Base-by-base conservation (phyloP, 2,329 filamentous ascomycete genomes). In the Diaporthe sp. region DNA sequence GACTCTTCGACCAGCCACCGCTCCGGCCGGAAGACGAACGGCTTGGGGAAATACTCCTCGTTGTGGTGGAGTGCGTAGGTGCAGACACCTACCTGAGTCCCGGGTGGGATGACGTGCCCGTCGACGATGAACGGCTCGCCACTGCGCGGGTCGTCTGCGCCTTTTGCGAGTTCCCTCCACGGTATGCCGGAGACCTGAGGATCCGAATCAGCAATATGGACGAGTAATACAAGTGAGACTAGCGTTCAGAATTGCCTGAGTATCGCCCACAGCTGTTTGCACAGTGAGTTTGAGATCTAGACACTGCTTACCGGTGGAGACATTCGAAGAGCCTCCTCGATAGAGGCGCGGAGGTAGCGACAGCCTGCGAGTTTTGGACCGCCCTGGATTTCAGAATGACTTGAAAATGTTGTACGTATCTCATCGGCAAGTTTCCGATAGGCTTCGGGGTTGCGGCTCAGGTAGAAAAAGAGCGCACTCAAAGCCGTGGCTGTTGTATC, bases 31-130 rank as follows among this genome's bases (percentile, higher is more conserved):
- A 82, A 87, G 1, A 76, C 73, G 66, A 82, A 81, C 1, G 85
- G 82, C 45, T 84, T 78, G 1, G 83, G 84, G 77, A 84, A 87
- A 79, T 86, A 86, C 12, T 81, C 72, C 6, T 82, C 78, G 70
- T 86, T 83, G 33, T 85, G 84, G 74, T 86, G 85, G 54, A 86
- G 83, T 2, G 84, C 82, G 79, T 85, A 86, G 8, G 83, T 81
- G 3, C 83, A 83, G 6, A 85, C 85, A 1, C 85, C 85, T 50
- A 83, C 83, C 33, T 68, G 42, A 1, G 75, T 76, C 8, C 75
- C 75, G 4, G 22, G 33, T 0, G 72, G 75, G 25, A 76, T 33
- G 4, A 57, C 13, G 60, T 73, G 71, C 9, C 71, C 60, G 25
- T 73, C 71, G 3, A 73, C 25, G 19, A 70, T 38, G n/a, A 67